phyloP scores from a whole-genome alignment of 306 rosid genomes.

The Vachellia pachyceras region DNA sequence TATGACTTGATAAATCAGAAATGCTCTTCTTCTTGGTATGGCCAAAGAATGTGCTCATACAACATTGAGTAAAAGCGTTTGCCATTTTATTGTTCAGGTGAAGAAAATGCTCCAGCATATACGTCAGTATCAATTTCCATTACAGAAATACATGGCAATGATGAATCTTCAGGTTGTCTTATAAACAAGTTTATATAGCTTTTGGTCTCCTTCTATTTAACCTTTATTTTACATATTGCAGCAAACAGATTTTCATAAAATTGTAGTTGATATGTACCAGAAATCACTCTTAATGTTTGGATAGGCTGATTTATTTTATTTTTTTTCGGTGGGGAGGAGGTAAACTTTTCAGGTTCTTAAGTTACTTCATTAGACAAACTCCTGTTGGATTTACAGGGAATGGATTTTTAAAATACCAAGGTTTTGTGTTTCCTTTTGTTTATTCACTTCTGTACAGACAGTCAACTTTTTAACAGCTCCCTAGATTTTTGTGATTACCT shows the following conservation, averaged over 20 bases:
- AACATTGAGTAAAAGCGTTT: slow-evolving; percentile 20
- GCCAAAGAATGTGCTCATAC: background rate
- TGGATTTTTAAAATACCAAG: background rate
- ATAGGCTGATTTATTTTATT: background rate
- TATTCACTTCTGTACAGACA: background rate
- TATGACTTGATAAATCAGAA: background rate
- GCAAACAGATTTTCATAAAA: background rate
- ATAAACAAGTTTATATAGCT: background rate
- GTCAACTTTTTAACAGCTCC: background rate
- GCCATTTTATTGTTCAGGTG: slow-evolving; percentile 57
- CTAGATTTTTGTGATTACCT: background rate
- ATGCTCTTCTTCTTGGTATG: background rate
- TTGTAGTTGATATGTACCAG: background rate
- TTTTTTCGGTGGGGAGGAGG: too few species aligned
- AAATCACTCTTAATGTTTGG: background rate
- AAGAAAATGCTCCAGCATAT: slow-evolving; percentile 85
- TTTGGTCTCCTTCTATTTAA: slow-evolving; percentile 11
- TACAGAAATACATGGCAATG: slow-evolving; percentile 95
- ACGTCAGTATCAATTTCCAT: slow-evolving; percentile 90
- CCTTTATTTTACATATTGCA: slow-evolving; percentile 3
- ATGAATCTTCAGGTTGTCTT: slow-evolving; percentile 94
- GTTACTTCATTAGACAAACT: background rate
- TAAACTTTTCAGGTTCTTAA: background rate
- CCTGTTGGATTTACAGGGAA: background rate
- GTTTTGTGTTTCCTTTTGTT: background rate